Conservation (phyloP, 2,329 filamentous ascomycete species). For the Fusarium lyarnte region DNA sequence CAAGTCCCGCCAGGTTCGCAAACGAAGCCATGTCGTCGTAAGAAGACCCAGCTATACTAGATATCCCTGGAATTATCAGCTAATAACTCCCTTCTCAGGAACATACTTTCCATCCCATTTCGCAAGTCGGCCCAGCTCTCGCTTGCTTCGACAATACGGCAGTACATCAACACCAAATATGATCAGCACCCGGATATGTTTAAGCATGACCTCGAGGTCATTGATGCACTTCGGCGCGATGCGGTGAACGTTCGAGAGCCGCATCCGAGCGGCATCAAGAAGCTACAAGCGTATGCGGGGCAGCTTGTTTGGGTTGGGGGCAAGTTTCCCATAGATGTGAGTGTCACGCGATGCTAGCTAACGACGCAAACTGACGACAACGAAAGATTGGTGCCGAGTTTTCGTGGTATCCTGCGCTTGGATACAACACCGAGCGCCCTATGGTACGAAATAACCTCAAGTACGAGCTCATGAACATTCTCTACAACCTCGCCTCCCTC, state of each 20-base stretch:
- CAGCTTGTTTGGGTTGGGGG: slow-evolving; percentile 93
- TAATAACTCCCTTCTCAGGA: slow-evolving; percentile 48
- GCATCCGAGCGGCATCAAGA: slow-evolving; percentile 84
- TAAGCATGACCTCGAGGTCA: slow-evolving; percentile 81
- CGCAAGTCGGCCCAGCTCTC: slow-evolving; percentile 83
- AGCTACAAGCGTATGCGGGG: slow-evolving; percentile 89
- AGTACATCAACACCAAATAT: slow-evolving; percentile 98
- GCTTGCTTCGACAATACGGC: slow-evolving; percentile 83
- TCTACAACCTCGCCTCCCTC: slow-evolving; percentile 92
- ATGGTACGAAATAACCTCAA: slow-evolving; percentile 72
- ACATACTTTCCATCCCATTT: slow-evolving; percentile 85
- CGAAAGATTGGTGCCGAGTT: slow-evolving; percentile 89
- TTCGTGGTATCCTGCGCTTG: slow-evolving; percentile 92
- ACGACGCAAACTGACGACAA: slow-evolving; percentile 1
- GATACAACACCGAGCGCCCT: slow-evolving; percentile 84
- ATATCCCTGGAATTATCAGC: not conserved
- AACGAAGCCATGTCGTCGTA: slow-evolving; percentile 44
- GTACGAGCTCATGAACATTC: slow-evolving; percentile 89
- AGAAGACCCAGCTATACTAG: not conserved
- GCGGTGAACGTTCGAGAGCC: slow-evolving; percentile 91
- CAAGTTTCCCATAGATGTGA: slow-evolving; percentile 94
- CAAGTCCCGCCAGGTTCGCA: slow-evolving; percentile 4
- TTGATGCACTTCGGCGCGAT: slow-evolving; percentile 83
- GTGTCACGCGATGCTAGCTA: slow-evolving; percentile 9
- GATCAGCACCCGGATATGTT: slow-evolving; percentile 99